These are phyloP conservation scores for Paraglomus occultum DNA, from an alignment of 192 early-diverging fungal species.

Conservation along the genomic window DNA sequence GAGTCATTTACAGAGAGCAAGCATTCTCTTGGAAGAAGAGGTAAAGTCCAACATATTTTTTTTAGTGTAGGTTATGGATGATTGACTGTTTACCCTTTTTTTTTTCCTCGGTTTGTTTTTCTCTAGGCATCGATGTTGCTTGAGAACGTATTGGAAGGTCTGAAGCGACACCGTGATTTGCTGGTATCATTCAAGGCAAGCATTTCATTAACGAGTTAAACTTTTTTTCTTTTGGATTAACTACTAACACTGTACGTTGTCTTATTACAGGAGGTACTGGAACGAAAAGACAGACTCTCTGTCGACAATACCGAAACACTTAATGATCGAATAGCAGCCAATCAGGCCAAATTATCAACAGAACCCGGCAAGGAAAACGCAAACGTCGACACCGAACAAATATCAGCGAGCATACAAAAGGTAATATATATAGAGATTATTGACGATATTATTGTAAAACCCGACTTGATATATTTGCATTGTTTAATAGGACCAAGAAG, in stretches of 20 bases:
- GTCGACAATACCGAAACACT: conserved; percentile 49
- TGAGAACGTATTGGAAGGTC: conserved; percentile 55
- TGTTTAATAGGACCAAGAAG: conserved; percentile 44
- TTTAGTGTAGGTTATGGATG: neutral
- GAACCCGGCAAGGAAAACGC: neutral
- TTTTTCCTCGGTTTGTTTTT: neutral
- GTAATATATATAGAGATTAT: too few relatives aligned
- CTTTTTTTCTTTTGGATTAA: neutral
- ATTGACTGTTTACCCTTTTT: neutral
- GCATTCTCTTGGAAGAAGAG: conserved; percentile 35
- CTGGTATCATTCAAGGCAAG: conserved; percentile 54
- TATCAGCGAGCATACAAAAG: conserved; percentile 32
- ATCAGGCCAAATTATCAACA: conserved; percentile 44
- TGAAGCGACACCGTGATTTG: conserved; percentile 66
- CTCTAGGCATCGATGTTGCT: conserved; percentile 36
- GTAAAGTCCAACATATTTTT: conserved; percentile 41
- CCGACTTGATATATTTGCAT: conserved; percentile 7
- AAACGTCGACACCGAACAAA: conserved; percentile 42
- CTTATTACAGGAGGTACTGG: conserved; percentile 44
- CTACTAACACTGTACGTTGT: neutral
- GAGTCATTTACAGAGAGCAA: conserved; percentile 32
- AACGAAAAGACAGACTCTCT: conserved; percentile 49
- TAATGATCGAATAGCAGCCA: conserved; percentile 51
- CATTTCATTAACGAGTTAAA: too few relatives aligned
- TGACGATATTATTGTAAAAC: too few relatives aligned